A percentile compares a stretch with the other conserved stretches of the same genome.
Conservation (phyloP, 305 asterid species). For the Salvia sclarea region DNA sequence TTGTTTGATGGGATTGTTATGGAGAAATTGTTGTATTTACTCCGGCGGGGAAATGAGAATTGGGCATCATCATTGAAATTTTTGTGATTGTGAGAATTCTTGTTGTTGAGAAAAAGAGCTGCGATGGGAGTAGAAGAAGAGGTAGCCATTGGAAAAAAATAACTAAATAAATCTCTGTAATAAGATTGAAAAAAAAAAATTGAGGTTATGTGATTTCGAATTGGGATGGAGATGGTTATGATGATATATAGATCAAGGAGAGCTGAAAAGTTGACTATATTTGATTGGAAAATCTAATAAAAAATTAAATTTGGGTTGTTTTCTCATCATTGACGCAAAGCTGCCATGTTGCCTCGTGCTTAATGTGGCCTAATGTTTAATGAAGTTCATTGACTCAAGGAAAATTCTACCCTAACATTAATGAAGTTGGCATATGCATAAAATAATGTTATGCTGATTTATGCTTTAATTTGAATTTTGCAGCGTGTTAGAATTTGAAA, state of each 20-base stretch:
- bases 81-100: background rate
- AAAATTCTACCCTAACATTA: background rate
- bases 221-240: background rate
- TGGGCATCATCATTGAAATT: background rate
- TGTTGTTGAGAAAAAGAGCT: background rate
- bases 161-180: no score
- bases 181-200: background rate
- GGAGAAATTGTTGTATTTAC: conserved; percentile 7
- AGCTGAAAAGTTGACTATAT: background rate
- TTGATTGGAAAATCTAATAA: background rate
- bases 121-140: conserved; percentile 2
- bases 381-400: background rate
- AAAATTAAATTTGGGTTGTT: background rate
- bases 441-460: background rate
- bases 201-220: background rate
- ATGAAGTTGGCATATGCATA: background rate
- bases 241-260: background rate
- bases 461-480: background rate
- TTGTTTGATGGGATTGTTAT: conserved; percentile 16
- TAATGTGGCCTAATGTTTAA: background rate
- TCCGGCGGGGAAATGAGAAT: conserved; percentile 15
- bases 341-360: background rate
- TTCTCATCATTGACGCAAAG: background rate
- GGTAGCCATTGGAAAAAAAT: conserved; percentile 21
- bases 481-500: no score